Evolutionary conservation across 192 early-diverging fungal genomes (phyloP), one percentile per base, ranked within the genome.

Genomic region (Gamsiella multidivaricata): DNA sequence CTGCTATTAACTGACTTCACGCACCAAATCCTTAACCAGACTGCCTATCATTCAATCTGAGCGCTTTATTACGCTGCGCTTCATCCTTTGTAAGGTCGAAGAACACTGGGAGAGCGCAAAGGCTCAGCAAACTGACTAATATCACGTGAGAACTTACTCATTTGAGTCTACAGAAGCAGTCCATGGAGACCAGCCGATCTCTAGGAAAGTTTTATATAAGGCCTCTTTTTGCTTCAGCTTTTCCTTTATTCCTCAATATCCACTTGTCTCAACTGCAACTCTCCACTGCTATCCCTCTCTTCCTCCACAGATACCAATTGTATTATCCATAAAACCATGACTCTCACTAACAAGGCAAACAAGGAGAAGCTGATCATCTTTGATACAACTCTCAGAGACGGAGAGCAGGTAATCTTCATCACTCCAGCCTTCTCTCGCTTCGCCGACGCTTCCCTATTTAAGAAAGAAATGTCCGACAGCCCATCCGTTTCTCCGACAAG

Each of bases 321-420:
- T 34, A 54, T 26, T 9, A 28, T 12, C 32, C 41, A 63, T 29
- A 25, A 22, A 47, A 58, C 29, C 34, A 76, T 76, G 72, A 56
- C 63, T 28, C 59, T 60, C 55, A 41, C 41, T 46, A 56, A 26
- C 34, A 71, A n/a, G n/a, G n/a, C n/a, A n/a, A n/a, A 71, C 51
- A 85, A 93, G 79, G 83, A 93, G 25, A 94, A 93, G 80, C 86
- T 97, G 5, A 94, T 97, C 67, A 90, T 98, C 65, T 97, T 97
- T 70, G 96, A 98, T 76, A 98, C 97, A 7, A 95, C 95, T 43
- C 91, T 98, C 26, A 91, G 97, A 67, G 97, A 98, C 75, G 97
- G 97, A 53, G 97, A 98, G 80, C 96, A 94, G 89, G 92, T 91
- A 83, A 22, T 42, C 33, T 46, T 47, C 37, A 25, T 52, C 15